phyloP scores from a whole-genome alignment of 139 green algal genomes.

The Ostreobium quekettii region DNA sequence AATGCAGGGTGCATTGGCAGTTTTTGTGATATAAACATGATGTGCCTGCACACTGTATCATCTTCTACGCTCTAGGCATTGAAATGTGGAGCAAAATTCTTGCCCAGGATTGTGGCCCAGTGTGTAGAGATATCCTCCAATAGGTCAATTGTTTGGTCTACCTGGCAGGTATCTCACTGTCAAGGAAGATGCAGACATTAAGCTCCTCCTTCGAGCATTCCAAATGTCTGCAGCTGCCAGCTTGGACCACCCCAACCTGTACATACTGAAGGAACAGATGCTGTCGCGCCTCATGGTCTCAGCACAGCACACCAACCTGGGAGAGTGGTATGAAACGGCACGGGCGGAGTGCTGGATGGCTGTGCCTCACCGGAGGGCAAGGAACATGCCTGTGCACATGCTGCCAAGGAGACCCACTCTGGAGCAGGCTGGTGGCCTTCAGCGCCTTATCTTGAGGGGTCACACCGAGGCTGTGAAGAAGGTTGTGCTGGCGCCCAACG shows the following conservation, averaged over 20 bases:
- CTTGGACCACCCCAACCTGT: slow-evolving; percentile 40
- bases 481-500: slow-evolving; percentile 59
- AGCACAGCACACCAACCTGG: slow-evolving; percentile 19
- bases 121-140: no score
- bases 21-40: no score
- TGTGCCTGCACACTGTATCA: no score
- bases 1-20: no score
- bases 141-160: no score
- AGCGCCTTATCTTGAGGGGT: slow-evolving; percentile 64
- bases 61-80: no score
- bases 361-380: neutral
- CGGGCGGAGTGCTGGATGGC: slow-evolving; percentile 1
- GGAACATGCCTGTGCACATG: slow-evolving; percentile 38
- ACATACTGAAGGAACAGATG: slow-evolving; percentile 69
- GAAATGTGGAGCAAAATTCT: no score
- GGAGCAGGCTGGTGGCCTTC: slow-evolving; percentile 66
- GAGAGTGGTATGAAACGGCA: slow-evolving; percentile 6
- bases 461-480: slow-evolving; percentile 40
- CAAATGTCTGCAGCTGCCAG: slow-evolving; percentile 64
- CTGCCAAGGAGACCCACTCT: slow-evolving; percentile 50
- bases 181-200: slow-evolving; percentile 21
- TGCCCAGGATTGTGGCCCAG: no score
- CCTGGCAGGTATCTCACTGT: slow-evolving; percentile 24
- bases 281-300: slow-evolving; percentile 53
- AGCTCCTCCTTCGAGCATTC: slow-evolving; percentile 52